phyloP scores from a whole-genome alignment of 805 yeast species.

The Starmerella gropengiesseri region DNA sequence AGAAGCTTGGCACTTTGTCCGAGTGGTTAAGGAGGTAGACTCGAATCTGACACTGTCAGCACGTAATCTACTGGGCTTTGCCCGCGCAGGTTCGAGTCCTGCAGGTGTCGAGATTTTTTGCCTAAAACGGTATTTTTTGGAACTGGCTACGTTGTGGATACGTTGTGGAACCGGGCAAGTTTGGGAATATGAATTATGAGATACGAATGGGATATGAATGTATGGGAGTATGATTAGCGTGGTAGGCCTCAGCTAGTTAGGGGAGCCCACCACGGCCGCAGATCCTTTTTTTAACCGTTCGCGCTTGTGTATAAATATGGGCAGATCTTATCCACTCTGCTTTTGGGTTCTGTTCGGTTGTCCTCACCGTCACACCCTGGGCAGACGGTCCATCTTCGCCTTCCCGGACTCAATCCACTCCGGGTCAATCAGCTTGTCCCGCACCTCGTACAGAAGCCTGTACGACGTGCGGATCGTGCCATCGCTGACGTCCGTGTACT shows the following conservation, averaged over 20 bases:
- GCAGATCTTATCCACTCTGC: too few species aligned
- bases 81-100: constrained; percentile 28
- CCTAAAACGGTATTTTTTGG: not conserved
- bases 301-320: too few species aligned
- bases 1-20: constrained; percentile 23
- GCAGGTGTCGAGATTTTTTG: constrained; percentile 23
- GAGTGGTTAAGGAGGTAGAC: constrained; percentile 27
- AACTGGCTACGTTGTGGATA: not conserved
- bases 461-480: constrained; percentile 93
- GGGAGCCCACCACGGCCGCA: too few species aligned
- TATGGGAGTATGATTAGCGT: too few species aligned
- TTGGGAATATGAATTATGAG: too few species aligned
- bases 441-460: constrained; percentile 66
- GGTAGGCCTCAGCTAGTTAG: too few species aligned
- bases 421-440: constrained; percentile 61
- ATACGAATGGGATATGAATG: too few species aligned
- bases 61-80: constrained; percentile 25
- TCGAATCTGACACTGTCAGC: constrained; percentile 22
- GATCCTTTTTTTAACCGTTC: too few species aligned
- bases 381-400: constrained; percentile 41
- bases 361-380: constrained; percentile 21
- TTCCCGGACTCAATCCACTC: constrained; percentile 62
- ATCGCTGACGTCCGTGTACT: constrained; percentile 90
- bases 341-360: not conserved
- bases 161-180: too few species aligned